These are phyloP conservation scores for Colletotrichum ledebouriae DNA, from an alignment of 2,329 filamentous ascomycete species.

Conservation along the genomic window DNA sequence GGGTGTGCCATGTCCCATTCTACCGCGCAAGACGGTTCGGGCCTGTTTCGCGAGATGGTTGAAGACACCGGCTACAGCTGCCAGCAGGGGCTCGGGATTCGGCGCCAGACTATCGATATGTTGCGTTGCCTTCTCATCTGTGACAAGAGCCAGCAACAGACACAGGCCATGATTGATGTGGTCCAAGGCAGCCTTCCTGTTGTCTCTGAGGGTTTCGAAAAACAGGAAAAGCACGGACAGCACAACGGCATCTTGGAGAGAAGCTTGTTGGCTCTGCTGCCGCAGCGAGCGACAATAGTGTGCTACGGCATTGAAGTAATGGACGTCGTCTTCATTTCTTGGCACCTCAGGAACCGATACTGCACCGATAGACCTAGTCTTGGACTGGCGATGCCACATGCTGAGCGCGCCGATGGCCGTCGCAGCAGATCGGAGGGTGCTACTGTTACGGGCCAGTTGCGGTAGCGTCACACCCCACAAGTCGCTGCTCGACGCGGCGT, in stretches of 20 bases:
- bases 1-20: conserved; percentile 43
- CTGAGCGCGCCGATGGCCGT: conserved; percentile 51
- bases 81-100: conserved; percentile 46
- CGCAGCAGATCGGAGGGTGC: conserved; percentile 49
- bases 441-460: conserved; percentile 48
- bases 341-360: conserved; percentile 25
- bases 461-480: conserved; percentile 50
- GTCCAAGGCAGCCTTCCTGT: conserved; percentile 50
- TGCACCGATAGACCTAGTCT: conserved; percentile 25
- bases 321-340: conserved; percentile 35
- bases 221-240: conserved; percentile 50
- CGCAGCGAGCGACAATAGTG: conserved; percentile 54
- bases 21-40: conserved; percentile 45
- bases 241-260: conserved; percentile 49
- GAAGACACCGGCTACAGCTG: conserved; percentile 46
- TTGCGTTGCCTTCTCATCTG: conserved; percentile 43
- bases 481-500: conserved; percentile 44
- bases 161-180: conserved; percentile 54
- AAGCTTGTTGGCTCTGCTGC: conserved; percentile 46
- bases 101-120: conserved; percentile 43
- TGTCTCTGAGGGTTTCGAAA: conserved; percentile 51
- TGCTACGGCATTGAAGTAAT: conserved; percentile 52
- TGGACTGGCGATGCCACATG: conserved; percentile 44
- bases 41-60: conserved; percentile 44
- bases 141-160: conserved; percentile 50